These are phyloP conservation scores for Trichoderma harzianum DNA, from an alignment of 2,329 filamentous ascomycete species.

Conservation along the genomic window DNA sequence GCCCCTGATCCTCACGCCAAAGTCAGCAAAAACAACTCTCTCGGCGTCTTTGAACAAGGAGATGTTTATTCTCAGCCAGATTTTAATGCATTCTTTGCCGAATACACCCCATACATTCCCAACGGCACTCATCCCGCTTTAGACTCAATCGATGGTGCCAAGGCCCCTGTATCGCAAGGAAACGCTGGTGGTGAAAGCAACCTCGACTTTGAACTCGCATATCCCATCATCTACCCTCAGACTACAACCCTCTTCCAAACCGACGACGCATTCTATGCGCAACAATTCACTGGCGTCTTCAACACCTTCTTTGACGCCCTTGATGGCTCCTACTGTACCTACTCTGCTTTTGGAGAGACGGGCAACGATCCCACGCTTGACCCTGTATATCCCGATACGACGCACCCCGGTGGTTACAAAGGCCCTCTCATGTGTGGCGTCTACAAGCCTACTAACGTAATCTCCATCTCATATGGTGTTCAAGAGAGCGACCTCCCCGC, in stretches of 20 bases:
- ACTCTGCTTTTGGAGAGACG: constrained; percentile 46
- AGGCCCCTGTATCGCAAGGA: constrained; percentile 12
- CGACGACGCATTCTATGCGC: constrained; percentile 37
- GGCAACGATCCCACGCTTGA: constrained; percentile 43
- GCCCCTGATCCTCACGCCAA: constrained; percentile 24
- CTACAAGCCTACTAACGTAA: constrained; percentile 23
- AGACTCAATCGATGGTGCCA: constrained; percentile 19
- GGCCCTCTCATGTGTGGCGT: constrained; percentile 29
- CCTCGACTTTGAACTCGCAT: constrained; percentile 47
- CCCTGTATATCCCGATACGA: constrained; percentile 48
- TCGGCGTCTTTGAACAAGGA: constrained; percentile 51
- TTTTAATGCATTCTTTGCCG: constrained; percentile 46
- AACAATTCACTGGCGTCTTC: constrained; percentile 31
- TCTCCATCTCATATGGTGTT: constrained; percentile 46
- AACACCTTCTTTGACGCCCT: constrained; percentile 52
- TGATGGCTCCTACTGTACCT: constrained; percentile 52
- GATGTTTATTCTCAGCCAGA: constrained; percentile 50
- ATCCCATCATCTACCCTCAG: constrained; percentile 51
- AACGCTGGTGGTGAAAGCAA: constrained; percentile 40
- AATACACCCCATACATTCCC: constrained; percentile 29
- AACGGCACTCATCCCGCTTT: constrained; percentile 18
- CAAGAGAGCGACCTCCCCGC: constrained; percentile 45
- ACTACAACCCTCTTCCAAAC: constrained; percentile 44
- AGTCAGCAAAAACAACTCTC: constrained; percentile 38
- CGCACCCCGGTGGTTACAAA: constrained; percentile 24